Base-by-base conservation (phyloP, 768 basidiomycete genomes). In the Suillus brevipes region DNA sequence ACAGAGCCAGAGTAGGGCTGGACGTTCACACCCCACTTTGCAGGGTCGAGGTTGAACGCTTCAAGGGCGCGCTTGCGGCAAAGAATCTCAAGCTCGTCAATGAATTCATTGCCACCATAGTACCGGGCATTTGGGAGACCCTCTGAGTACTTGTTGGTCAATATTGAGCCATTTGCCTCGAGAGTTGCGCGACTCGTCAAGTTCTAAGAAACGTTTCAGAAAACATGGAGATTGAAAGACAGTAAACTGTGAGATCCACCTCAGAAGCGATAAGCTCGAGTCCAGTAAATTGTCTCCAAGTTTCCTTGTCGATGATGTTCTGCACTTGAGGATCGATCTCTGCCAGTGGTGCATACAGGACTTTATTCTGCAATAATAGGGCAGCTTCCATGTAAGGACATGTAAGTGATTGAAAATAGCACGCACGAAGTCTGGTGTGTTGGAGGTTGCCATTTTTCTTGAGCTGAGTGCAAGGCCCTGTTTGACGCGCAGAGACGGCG, bases 101-200 rank as follows among this genome's bases (percentile, higher is more conserved):
- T 91, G 82, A 91, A 91, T 80, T 99, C 97, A 82, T 99, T 99
- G 64, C 97, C 97, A 72, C 95, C 95, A 71, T 97, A 98, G 81
- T 97, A 97, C 65, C 96, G 90, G 53, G 95, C 96, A 63, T 87
- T 88, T n/a, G 97, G 97, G 57, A 99, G 93, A 83, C 97, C 97
- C 81, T 99, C 97, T 25, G 97, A 99, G 84, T 97, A 97, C 82
- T 98, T 99, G 88, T 97, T 97, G 76, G 97, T 98, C 75, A 99
- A 79, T 77, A 99, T 96, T 63, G 97, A 98, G 59, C 97, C 97
- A 80, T 98, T 98, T 68, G 96, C 97, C 80, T 99, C 93, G 91
- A 99, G 96, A 61, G 93, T 89, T 31, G 97, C 95, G 72, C 88
- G 85, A 72, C 94, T 95, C 65, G 97, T 99, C 85, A 99, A 81